phyloP scores from a whole-genome alignment of 116 monocot genomes.

The Posidonia oceanica region DNA sequence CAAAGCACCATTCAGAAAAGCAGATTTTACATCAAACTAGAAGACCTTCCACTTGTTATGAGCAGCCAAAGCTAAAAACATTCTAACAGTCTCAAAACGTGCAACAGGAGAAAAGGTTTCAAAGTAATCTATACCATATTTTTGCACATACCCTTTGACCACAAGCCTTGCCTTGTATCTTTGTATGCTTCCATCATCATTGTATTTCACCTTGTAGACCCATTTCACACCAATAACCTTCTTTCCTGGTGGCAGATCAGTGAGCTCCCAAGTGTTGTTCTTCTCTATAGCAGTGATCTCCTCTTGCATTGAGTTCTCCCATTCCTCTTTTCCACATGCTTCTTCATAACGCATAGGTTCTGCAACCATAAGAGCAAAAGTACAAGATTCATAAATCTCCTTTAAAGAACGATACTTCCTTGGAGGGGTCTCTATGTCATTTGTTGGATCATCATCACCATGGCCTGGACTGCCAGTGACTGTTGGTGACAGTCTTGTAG shows the following conservation, averaged over 20 bases:
- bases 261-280: conserved; percentile 5
- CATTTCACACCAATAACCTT: conserved; percentile 15
- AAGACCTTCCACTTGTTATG: conserved; percentile 7
- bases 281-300: conserved; percentile 4
- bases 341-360: conserved; percentile 10
- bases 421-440: conserved; percentile 2
- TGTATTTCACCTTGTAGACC: conserved; percentile 10
- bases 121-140: conserved; percentile 4
- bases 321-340: conserved; percentile 2
- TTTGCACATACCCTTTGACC: conserved; percentile 1
- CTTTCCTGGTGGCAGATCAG: conserved; percentile 1
- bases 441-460: too few species aligned
- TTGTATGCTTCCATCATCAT: conserved; percentile 5
- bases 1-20: conserved; percentile 10
- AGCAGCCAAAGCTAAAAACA: conserved; percentile 1
- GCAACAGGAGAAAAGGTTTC: conserved; percentile 12
- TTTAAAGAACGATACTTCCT: conserved; percentile 4
- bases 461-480: too few species aligned
- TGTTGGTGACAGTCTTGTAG: too few species aligned
- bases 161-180: conserved; percentile 10
- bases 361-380: conserved; percentile 7
- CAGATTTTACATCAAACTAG: conserved; percentile 12
- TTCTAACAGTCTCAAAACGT: conserved; percentile 6
- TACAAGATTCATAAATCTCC: conserved; percentile 10
- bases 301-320: conserved; percentile 2